phyloP scores from a whole-genome alignment of 2,329 filamentous ascomycete genomes.

The Diaporthe longicolla region DNA sequence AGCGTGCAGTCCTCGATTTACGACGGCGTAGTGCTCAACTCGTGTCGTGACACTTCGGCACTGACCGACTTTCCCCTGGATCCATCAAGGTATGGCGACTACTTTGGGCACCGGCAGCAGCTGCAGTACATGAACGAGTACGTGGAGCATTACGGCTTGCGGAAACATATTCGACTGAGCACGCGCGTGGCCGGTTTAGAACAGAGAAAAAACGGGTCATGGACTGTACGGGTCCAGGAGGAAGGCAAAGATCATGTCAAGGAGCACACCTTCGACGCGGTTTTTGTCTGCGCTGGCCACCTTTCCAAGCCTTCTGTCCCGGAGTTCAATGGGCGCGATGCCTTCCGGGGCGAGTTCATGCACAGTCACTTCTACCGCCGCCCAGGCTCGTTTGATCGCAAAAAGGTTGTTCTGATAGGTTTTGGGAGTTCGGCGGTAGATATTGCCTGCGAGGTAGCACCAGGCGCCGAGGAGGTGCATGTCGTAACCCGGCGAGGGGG shows the following conservation, averaged over 20 bases:
- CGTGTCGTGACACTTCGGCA: slow-evolving; percentile 54
- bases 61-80: slow-evolving; percentile 58
- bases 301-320: slow-evolving; percentile 51
- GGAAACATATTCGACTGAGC: slow-evolving; percentile 52
- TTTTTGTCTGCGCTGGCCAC: slow-evolving; percentile 54
- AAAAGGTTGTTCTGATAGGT: slow-evolving; percentile 55
- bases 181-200: slow-evolving; percentile 52
- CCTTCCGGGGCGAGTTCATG: slow-evolving; percentile 53
- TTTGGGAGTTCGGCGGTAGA: slow-evolving; percentile 57
- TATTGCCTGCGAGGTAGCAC: slow-evolving; percentile 54
- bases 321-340: slow-evolving; percentile 50
- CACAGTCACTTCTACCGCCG: slow-evolving; percentile 56
- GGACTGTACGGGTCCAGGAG: slow-evolving; percentile 49
- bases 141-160: slow-evolving; percentile 53
- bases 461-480: slow-evolving; percentile 52
- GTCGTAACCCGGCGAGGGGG: slow-evolving; percentile 55
- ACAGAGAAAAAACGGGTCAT: slow-evolving; percentile 48
- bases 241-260: slow-evolving; percentile 43
- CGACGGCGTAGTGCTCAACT: slow-evolving; percentile 54
- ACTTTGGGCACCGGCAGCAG: slow-evolving; percentile 53
- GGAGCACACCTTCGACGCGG: slow-evolving; percentile 50
- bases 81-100: slow-evolving; percentile 54
- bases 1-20: slow-evolving; percentile 51
- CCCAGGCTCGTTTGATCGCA: slow-evolving; percentile 52
- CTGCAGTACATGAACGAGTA: slow-evolving; percentile 55